Evolutionary conservation across 345 rosid genomes (phyloP).

Genomic region (Pistacia vera): DNA sequence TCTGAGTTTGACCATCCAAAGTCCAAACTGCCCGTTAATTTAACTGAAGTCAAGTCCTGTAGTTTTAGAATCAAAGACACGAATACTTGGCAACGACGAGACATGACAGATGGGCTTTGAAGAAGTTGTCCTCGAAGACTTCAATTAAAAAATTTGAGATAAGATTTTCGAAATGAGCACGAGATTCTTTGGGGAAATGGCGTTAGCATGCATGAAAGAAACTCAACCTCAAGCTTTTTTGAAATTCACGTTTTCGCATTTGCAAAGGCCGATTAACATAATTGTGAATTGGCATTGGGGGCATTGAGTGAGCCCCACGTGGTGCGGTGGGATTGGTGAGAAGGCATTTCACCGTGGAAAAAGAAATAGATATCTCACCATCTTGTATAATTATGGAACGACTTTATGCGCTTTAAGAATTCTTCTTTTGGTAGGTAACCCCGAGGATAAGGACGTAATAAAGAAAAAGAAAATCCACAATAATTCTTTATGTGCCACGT

Average conservation of each 20-base stretch:
- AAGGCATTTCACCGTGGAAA: background rate
- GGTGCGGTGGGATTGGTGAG: background rate
- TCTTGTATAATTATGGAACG: too few species aligned
- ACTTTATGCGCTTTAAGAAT: too few species aligned
- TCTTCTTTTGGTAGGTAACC: background rate
- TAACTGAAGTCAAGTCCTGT: background rate
- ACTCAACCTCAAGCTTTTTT: too few species aligned
- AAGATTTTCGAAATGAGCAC: too few species aligned
- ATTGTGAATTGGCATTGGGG: background rate
- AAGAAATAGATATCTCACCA: too few species aligned
- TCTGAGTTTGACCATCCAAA: background rate
- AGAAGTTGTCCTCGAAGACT: too few species aligned
- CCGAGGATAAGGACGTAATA: background rate
- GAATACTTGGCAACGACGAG: background rate
- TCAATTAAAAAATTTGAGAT: background rate
- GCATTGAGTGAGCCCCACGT: constrained; percentile 6
- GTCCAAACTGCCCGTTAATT: background rate
- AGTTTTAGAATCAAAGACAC: background rate
- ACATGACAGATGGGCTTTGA: too few species aligned
- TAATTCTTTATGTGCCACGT: too few species aligned
- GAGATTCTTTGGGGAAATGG: too few species aligned
- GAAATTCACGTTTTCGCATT: too few species aligned
- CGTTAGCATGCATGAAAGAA: too few species aligned
- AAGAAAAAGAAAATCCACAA: background rate
- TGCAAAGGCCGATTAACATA: background rate